A percentile compares a stretch with the other conserved stretches of the same genome.
These are phyloP conservation scores for Paulownia fortunei DNA, from an alignment of 257 asterid genomes.

Conservation along the genomic window DNA sequence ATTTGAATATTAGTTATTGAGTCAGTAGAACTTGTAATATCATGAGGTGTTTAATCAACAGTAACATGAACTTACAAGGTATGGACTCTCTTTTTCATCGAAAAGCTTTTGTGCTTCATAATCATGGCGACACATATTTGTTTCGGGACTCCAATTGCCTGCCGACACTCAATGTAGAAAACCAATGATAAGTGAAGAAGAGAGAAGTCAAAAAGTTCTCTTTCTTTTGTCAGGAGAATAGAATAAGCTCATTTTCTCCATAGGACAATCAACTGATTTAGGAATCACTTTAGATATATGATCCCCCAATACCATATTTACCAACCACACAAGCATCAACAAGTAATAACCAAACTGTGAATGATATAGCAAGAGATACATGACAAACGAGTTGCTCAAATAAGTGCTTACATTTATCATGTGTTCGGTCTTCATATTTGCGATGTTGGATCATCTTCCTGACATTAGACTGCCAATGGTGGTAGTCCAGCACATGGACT, in stretches of 20 bases:
- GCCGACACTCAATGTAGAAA: not conserved
- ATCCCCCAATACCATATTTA: not conserved
- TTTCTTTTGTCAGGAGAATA: not conserved
- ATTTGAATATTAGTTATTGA: not conserved
- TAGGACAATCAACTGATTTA: not conserved
- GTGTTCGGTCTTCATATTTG: constrained; percentile 35
- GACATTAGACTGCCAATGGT: constrained; percentile 56
- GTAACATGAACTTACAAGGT: constrained; percentile 42
- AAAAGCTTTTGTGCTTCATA: constrained; percentile 48
- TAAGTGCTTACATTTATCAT: constrained; percentile 34
- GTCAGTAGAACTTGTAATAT: not conserved
- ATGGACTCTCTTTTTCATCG: constrained; percentile 43
- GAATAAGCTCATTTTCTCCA: not conserved
- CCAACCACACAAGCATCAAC: not conserved
- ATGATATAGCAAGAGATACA: not conserved
- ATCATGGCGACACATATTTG: constrained; percentile 29
- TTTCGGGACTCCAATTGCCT: constrained; percentile 44
- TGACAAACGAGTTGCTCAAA: not conserved
- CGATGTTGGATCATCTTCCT: constrained; percentile 46
- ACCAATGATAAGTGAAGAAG: not conserved
- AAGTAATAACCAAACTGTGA: not conserved
- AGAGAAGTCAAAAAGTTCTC: not conserved
- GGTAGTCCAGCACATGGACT: constrained; percentile 59
- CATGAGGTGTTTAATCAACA: not conserved
- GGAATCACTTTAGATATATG: not conserved